Conservation (phyloP, 345 rosid genomes). For the Punica granatum region DNA sequence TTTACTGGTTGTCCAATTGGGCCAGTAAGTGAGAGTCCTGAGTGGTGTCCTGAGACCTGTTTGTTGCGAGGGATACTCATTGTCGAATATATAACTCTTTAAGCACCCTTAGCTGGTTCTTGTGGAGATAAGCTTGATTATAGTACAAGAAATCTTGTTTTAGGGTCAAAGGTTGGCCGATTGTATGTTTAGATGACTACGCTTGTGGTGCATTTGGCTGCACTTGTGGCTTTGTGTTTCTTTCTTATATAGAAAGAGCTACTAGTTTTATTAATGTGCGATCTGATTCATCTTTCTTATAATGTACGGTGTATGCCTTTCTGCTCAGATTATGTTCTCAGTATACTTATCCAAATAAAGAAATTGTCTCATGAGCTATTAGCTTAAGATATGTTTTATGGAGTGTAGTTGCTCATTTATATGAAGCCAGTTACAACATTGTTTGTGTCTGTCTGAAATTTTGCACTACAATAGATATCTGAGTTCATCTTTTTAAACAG, state of each 20-base stretch:
- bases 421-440: background rate
- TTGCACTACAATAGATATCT: background rate
- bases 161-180: background rate
- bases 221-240: background rate
- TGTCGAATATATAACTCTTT: background rate
- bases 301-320: background rate
- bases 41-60: background rate
- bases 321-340: background rate
- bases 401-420: background rate
- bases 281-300: background rate
- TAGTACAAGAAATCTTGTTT: background rate
- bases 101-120: background rate
- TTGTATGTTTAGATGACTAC: background rate
- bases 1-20: no score
- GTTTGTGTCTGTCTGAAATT: background rate
- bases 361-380: no score
- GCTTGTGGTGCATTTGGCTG: background rate
- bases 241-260: background rate
- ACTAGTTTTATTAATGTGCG: background rate
- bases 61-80: background rate
- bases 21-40: no score
- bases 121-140: background rate
- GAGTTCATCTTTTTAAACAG: slow-evolving; percentile 13
- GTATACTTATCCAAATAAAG: background rate
- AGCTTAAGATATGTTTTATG: background rate